These are phyloP conservation scores for Populus alba DNA, from an alignment of 345 rosid genomes.

Conservation along the genomic window DNA sequence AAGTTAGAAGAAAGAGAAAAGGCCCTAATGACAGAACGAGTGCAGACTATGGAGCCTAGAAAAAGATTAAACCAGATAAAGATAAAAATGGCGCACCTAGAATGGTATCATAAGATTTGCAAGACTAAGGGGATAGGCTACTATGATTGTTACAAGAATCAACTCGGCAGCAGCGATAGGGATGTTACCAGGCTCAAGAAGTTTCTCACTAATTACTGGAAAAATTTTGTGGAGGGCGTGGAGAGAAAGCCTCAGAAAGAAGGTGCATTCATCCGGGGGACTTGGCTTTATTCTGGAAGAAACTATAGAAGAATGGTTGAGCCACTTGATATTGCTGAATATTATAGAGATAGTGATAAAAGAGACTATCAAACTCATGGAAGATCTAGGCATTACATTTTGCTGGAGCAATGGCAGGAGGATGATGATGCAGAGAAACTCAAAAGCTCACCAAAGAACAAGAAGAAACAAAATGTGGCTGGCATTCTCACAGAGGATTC, in stretches of 20 bases:
- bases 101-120: constrained; percentile 55
- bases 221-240: constrained; percentile 39
- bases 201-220: constrained; percentile 48
- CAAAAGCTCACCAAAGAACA: not conserved
- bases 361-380: constrained; percentile 35
- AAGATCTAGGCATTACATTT: constrained; percentile 46
- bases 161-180: not conserved
- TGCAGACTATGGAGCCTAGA: constrained; percentile 18
- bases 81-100: constrained; percentile 40
- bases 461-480: constrained; percentile 23
- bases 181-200: constrained; percentile 3
- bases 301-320: constrained; percentile 66
- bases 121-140: constrained; percentile 35
- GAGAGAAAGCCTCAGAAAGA: constrained; percentile 54
- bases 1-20: constrained; percentile 8
- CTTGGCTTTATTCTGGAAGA: constrained; percentile 48
- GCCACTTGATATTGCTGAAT: constrained; percentile 72
- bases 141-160: constrained; percentile 55
- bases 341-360: constrained; percentile 27
- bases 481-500: constrained; percentile 49
- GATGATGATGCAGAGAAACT: constrained; percentile 9
- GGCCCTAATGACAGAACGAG: not conserved
- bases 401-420: constrained; percentile 52
- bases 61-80: constrained; percentile 43
- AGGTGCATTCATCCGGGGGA: constrained; percentile 12